Percentiles rank a stretch among this genome's conserved stretches.
Evolutionary conservation across 768 basidiomycete genomes (phyloP).

Genomic region (Suillus luteus): DNA sequence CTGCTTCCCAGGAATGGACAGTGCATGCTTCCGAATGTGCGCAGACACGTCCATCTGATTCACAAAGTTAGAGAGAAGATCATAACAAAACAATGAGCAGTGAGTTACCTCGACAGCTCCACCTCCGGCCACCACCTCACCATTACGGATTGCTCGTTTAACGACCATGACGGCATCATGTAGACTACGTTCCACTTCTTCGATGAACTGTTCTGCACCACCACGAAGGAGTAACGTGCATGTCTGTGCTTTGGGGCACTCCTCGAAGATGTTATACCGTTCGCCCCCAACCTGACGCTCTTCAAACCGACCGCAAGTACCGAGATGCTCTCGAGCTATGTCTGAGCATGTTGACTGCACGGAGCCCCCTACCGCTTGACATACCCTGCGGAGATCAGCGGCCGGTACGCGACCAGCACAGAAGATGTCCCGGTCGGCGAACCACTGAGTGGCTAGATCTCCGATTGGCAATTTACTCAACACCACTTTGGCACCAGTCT

Average conservation of each 20-base stretch:
- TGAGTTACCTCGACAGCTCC: conserved; percentile 87
- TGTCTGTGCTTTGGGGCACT: conserved; percentile 91
- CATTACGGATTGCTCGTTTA: conserved; percentile 93
- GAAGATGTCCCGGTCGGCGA: conserved; percentile 98
- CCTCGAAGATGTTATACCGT: conserved; percentile 93
- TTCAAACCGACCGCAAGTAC: conserved; percentile 90
- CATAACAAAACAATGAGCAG: background rate
- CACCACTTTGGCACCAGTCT: conserved; percentile 96
- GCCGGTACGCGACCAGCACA: conserved; percentile 95
- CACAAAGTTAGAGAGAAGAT: conserved; percentile 5
- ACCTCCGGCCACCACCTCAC: conserved; percentile 95
- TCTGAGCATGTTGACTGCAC: conserved; percentile 96
- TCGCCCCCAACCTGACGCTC: conserved; percentile 97
- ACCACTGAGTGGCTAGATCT: conserved; percentile 98
- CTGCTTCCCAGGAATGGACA: conserved; percentile 93
- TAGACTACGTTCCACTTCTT: conserved; percentile 95
- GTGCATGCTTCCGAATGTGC: conserved; percentile 87
- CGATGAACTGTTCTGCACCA: conserved; percentile 96
- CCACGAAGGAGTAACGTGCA: conserved; percentile 94
- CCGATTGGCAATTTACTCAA: conserved; percentile 98
- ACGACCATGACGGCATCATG: conserved; percentile 99
- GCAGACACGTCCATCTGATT: conserved; percentile 96
- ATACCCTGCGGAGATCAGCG: conserved; percentile 89
- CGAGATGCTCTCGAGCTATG: conserved; percentile 86
- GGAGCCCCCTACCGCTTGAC: conserved; percentile 93